These are phyloP conservation scores for Metschnikowia aberdeeniae DNA, from an alignment of 805 yeast genomes.

Conservation along the genomic window DNA sequence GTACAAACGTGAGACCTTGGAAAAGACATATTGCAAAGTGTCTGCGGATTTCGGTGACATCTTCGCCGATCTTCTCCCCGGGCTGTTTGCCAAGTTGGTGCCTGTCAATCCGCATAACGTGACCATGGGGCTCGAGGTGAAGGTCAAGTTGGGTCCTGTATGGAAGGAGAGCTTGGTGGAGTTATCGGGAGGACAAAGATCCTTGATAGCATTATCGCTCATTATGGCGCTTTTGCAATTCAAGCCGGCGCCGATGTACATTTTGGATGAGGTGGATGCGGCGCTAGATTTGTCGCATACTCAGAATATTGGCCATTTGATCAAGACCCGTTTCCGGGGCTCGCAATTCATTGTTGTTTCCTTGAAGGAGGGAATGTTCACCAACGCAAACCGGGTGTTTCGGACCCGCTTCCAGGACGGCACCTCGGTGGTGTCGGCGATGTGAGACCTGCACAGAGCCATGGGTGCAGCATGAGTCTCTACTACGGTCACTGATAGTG, in stretches of 20 bases:
- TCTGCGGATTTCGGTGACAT: conserved; percentile 86
- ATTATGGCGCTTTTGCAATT: conserved; percentile 89
- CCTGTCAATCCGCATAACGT: conserved; percentile 78
- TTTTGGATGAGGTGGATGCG: conserved; percentile 96
- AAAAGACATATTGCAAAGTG: conserved; percentile 83
- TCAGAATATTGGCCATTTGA: conserved; percentile 93
- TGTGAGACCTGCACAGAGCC: conserved; percentile 29
- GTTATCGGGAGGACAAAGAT: conserved; percentile 94
- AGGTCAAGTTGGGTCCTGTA: conserved; percentile 82
- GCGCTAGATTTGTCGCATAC: conserved; percentile 96
- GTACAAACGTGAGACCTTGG: conserved; percentile 77
- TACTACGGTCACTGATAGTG: no score
- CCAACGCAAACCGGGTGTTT: conserved; percentile 92
- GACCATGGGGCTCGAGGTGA: conserved; percentile 85
- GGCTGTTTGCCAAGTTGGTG: conserved; percentile 83
- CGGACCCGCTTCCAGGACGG: conserved; percentile 95
- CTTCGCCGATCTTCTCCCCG: conserved; percentile 83
- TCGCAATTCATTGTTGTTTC: conserved; percentile 96
- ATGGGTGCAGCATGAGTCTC: no score
- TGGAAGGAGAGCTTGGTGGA: conserved; percentile 97
- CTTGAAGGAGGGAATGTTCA: conserved; percentile 96
- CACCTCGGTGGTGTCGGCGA: conserved; percentile 81
- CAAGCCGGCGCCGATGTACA: conserved; percentile 98
- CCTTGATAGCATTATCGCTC: conserved; percentile 86
- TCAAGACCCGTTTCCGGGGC: conserved; percentile 91